Evolutionary conservation across 225 moss, liverwort and hornwort species (phyloP), one percentile per base, ranked within the genome.

Genomic region (Polytrichum formosum): DNA sequence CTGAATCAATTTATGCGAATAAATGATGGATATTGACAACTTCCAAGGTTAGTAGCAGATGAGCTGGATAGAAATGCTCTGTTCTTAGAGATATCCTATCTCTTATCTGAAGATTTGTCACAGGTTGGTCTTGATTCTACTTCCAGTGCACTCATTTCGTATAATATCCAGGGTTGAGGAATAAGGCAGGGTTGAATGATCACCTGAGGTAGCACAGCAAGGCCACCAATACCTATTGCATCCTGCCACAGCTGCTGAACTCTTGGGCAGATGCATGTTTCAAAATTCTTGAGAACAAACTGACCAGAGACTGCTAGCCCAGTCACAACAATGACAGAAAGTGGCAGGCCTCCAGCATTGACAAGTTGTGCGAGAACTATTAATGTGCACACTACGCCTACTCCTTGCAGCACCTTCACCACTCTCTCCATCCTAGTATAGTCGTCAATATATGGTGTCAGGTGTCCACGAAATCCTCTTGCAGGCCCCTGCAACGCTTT

Each of bases 121-220:
- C 46, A 16, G 16, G 3, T 13, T 16, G 13, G 46, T 46, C 46
- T 13, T 13, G 16, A 46, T 46, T 16, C 13, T 46, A 46, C 10
- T 13, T 46, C 46, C 16, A 37, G 37, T 46, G 46, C 2, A 46
- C 46, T 46, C 13, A 16, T 13, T 46, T 46, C 13, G 2, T 46
- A 46, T 46, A 13, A 46, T 46, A 4, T 46, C 46, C 4, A 46
- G 13, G 16, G 16, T 16, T 46, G 46, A 46, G 46, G 46, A 46
- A 46, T 16, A 1, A 8, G 23, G 1, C 21, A 23, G 58, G 58
- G 58, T 22, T 22, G 20, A 18, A 65, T 19, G 20, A 75, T 82
- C 23, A 85, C 85, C 85, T 80, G 82, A 64, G 75, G 85, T 64
- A 82, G 60, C 55, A 85, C 79, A 63, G 79, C 77, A 74, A 80